Percentiles rank a stretch among this genome's conserved stretches.
phyloP scores from a whole-genome alignment of 2,329 filamentous ascomycete species.

The Penicillium vulpinum region DNA sequence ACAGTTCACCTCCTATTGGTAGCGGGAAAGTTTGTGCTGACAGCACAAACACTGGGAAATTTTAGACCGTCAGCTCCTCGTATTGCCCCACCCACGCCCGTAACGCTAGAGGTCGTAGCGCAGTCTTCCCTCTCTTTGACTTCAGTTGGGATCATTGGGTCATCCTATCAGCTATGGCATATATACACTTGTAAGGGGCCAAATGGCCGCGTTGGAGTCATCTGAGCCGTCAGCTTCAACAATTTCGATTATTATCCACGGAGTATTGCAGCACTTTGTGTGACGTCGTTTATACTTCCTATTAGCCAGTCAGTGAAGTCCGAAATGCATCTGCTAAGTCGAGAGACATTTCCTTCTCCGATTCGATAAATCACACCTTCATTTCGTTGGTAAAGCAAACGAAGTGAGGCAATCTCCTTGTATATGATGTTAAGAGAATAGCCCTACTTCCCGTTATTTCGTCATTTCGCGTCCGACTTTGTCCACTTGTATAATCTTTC shows the following conservation, averaged over 20 bases:
- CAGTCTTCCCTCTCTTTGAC: not conserved
- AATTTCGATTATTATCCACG: too few species aligned
- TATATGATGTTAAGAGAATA: not conserved
- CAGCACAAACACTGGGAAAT: too few species aligned
- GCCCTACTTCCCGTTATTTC: not conserved
- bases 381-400: not conserved
- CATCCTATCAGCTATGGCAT: not conserved
- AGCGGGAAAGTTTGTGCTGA: too few species aligned
- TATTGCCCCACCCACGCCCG: not conserved
- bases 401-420: not conserved
- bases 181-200: not conserved
- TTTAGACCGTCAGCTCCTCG: too few species aligned
- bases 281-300: too few species aligned
- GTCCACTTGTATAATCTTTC: not conserved
- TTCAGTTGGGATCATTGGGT: not conserved
- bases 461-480: not conserved
- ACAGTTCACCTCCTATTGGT: not conserved
- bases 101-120: too few species aligned
- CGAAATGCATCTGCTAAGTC: too few species aligned
- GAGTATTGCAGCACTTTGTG: too few species aligned
- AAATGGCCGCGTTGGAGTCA: too few species aligned
- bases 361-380: not conserved
- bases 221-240: too few species aligned
- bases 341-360: too few species aligned
- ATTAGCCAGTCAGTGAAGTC: too few species aligned